phyloP scores from a whole-genome alignment of 345 rosid genomes.

The Arabidopsis arenosa region DNA sequence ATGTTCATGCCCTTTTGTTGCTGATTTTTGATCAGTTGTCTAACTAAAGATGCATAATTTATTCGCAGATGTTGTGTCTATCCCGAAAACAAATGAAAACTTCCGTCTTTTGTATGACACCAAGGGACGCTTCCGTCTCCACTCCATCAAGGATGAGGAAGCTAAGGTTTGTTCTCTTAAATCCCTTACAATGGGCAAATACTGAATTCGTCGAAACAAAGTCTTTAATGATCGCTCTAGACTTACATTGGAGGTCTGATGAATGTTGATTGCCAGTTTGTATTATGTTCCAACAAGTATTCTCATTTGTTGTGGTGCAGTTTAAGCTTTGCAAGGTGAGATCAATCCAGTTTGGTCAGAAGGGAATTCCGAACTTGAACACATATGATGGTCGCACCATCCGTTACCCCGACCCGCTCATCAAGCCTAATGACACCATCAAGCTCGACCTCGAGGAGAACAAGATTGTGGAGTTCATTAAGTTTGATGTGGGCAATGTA shows the following conservation, averaged over 20 bases:
- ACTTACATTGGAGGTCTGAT: background rate
- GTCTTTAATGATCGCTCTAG: background rate
- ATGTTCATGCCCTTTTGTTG: background rate
- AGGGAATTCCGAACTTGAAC: constrained; percentile 74
- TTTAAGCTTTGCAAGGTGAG: constrained; percentile 79
- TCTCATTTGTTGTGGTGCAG: constrained; percentile 64
- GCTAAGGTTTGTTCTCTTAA: constrained; percentile 70
- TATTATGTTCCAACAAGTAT: background rate
- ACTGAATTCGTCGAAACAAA: background rate
- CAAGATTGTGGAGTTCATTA: constrained; percentile 74
- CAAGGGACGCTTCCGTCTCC: constrained; percentile 39
- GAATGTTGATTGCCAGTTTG: background rate
- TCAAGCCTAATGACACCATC: constrained; percentile 78
- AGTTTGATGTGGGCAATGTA: constrained; percentile 80
- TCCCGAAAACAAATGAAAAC: constrained; percentile 80
- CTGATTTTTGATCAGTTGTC: constrained; percentile 1
- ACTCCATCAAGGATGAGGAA: constrained; percentile 40
- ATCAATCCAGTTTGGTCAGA: constrained; percentile 67
- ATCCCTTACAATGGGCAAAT: constrained; percentile 39
- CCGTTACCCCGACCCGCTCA: constrained; percentile 50
- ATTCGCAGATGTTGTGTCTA: constrained; percentile 65
- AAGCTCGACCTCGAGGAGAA: constrained; percentile 68
- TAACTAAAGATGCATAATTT: background rate
- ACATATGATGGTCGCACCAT: constrained; percentile 53
- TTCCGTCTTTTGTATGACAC: constrained; percentile 77